Evolutionary conservation across 1,284 basidiomycete genomes (phyloP), one percentile per base, ranked within the genome.

Genomic region (Wallemia hederae): DNA sequence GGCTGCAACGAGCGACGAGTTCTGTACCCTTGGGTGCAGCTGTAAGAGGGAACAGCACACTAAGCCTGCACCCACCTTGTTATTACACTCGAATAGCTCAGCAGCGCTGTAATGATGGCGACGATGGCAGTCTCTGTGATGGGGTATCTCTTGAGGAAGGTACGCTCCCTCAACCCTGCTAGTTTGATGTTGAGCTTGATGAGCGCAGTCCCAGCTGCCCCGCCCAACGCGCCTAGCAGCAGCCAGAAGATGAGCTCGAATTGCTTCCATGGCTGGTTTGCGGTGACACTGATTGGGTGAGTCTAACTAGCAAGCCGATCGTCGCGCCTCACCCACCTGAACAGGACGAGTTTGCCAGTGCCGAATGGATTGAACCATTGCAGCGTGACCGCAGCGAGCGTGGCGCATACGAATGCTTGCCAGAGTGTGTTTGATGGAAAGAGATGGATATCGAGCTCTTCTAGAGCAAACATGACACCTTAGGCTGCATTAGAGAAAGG

Each of bases 341-440:
- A 83, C 14, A 83, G 70, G 14, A 83, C 81, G n/a, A 83, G 73
- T 65, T 83, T 83, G 14, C 78, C 75, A 2, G 80, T 83, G 59
- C 79, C 78, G 67, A 83, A 83, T 1, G 81, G 81, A 66, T 83
- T 78, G 55, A 82, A 74, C 69, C 80, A 83, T 69, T 83, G 80
- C 56, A 83, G 67, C 7, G 80, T 73, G 24, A 82, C 77, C 1
- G 81, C 81, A 1, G 81, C 81, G 61, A 83, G 75, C 55, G 78
- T 80, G 25, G 80, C 82, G 1, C 80, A 81, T 11, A 83, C 81
- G 66, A 83, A 83, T 24, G 79, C 81, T 61, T 79, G 75, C 81
- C 81, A 83, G 74, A 83, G 78, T 27, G 83, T 79, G 60, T 82
- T 79, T 19, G 76, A 76, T 66, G 81, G 80, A 65, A 78, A 78